Evolutionary conservation across 2,329 filamentous ascomycete species (phyloP).

Genomic region (Talaromyces pinophilus): DNA sequence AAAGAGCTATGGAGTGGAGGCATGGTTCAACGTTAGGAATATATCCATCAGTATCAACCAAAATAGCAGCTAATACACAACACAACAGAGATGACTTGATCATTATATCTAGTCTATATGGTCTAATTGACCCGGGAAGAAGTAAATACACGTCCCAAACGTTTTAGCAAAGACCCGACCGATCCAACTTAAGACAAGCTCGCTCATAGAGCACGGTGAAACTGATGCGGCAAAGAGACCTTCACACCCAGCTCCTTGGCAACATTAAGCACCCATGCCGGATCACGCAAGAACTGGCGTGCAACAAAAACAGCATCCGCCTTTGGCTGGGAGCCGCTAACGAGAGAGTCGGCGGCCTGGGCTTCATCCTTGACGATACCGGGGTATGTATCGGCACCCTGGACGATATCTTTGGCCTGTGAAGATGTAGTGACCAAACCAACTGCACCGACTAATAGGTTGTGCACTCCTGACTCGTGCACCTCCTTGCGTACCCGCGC

Average conservation of each 20-base stretch:
- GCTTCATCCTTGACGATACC: constrained; percentile 27
- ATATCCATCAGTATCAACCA: neutral
- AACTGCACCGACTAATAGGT: constrained; percentile 54
- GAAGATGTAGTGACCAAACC: constrained; percentile 50
- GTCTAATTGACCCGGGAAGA: neutral
- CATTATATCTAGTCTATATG: neutral
- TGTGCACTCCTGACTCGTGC: constrained; percentile 35
- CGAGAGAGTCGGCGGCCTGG: constrained; percentile 29
- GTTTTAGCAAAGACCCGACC: neutral
- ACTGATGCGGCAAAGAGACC: constrained; percentile 53
- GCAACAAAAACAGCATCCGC: constrained; percentile 56
- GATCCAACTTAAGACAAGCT: neutral
- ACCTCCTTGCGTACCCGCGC: constrained; percentile 47
- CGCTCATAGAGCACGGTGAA: constrained; percentile 32
- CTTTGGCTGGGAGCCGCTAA: constrained; percentile 33
- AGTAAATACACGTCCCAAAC: neutral
- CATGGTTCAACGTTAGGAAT: neutral
- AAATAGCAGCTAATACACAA: neutral
- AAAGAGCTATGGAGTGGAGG: neutral
- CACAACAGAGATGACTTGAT: neutral
- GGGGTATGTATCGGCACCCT: constrained; percentile 4
- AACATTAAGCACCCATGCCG: constrained; percentile 56
- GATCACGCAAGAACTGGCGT: constrained; percentile 57
- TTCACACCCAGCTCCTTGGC: constrained; percentile 53
- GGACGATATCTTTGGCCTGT: constrained; percentile 9